These are phyloP conservation scores for Echeveria elegans DNA, from an alignment of 164 flowering plant species.

Conservation along the genomic window DNA sequence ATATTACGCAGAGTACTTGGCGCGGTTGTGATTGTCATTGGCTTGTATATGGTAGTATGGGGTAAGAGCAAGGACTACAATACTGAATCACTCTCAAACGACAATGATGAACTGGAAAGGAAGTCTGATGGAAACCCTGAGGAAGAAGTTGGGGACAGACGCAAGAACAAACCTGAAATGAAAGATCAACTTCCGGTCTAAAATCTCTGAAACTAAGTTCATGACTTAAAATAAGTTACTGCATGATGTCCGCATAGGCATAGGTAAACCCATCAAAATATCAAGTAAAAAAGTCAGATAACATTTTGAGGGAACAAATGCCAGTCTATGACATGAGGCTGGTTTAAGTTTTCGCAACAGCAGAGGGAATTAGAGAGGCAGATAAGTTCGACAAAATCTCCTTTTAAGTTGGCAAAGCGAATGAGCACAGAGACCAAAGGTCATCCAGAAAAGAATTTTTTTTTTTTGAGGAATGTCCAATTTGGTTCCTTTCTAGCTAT, in stretches of 20 bases:
- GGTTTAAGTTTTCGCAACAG: background rate
- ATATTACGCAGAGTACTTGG: constrained; percentile 38
- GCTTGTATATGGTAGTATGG: constrained; percentile 58
- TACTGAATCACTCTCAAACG: background rate
- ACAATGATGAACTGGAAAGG: background rate
- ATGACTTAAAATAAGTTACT: too few relatives aligned
- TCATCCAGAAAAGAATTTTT: too few relatives aligned
- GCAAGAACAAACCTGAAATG: too few relatives aligned
- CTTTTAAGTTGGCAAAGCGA: too few relatives aligned
- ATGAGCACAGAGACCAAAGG: too few relatives aligned
- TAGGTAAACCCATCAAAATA: too few relatives aligned
- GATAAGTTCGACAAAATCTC: background rate
- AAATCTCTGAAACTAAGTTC: too few relatives aligned
- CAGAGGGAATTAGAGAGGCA: background rate
- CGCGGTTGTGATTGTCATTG: constrained; percentile 37
- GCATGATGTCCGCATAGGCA: too few relatives aligned
- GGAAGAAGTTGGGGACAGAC: background rate
- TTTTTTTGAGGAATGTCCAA: too few relatives aligned
- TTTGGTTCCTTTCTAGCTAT: too few relatives aligned
- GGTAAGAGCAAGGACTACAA: constrained; percentile 11
- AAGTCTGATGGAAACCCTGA: background rate
- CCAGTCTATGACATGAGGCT: background rate
- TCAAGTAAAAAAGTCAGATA: background rate
- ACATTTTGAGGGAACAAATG: background rate
- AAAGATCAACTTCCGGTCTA: too few relatives aligned